phyloP scores from a whole-genome alignment of 2,329 filamentous ascomycete species.

The Pseudopithomyces maydicus region DNA sequence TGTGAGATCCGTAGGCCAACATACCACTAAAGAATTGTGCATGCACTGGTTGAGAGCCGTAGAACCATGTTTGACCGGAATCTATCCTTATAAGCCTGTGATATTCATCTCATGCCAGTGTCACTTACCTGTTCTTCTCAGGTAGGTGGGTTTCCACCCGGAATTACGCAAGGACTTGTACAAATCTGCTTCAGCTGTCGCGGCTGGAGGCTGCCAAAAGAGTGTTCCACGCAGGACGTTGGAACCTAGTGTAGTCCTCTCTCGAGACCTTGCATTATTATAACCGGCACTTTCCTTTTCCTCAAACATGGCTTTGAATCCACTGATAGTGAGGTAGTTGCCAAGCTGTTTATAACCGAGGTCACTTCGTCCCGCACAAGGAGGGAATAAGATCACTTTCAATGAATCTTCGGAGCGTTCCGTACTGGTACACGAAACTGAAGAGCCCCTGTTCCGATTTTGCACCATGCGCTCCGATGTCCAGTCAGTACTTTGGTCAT shows the following conservation, averaged over 20 bases:
- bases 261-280: background rate
- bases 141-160: slow-evolving; percentile 10
- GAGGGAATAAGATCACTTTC: slow-evolving; percentile 7
- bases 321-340: slow-evolving; percentile 3
- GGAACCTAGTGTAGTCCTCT: background rate
- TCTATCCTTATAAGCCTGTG: background rate
- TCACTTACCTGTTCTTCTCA: slow-evolving; percentile 3
- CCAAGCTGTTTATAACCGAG: slow-evolving; percentile 3
- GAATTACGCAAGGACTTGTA: slow-evolving; percentile 2
- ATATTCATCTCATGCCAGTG: background rate
- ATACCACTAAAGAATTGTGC: slow-evolving; percentile 12
- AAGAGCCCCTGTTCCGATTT: background rate
- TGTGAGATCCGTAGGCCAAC: background rate
- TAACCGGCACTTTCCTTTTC: background rate
- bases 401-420: background rate
- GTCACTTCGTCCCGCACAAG: slow-evolving; percentile 5
- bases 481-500: too few species aligned
- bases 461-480: background rate
- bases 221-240: slow-evolving; percentile 9
- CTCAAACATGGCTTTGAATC: slow-evolving; percentile 7
- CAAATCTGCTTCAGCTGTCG: slow-evolving; percentile 9
- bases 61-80: slow-evolving; percentile 7
- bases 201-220: slow-evolving; percentile 8
- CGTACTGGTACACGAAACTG: background rate
- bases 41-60: slow-evolving; percentile 8